Evolutionary conservation across 129 eudicot genomes (phyloP), one percentile per base, ranked within the genome.

Genomic region (Flaveria ramosissima): DNA sequence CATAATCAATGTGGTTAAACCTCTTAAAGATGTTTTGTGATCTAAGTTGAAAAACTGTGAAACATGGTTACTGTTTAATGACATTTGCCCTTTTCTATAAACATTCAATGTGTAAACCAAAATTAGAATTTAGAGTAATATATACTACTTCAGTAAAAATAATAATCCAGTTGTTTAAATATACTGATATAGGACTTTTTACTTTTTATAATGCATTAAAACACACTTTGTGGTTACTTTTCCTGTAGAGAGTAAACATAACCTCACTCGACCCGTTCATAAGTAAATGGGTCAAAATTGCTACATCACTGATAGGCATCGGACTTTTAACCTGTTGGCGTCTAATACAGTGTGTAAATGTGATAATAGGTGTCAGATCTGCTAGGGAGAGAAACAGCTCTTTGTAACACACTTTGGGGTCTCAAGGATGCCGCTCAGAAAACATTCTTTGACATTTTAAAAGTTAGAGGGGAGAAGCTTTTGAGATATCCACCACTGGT

Each of bases 361-460:
- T 72, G 36, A 16, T 80, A 91, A 12, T 80, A 93, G 98, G 89
- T 94, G 74, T 87, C 98, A 26, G 98, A 91, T 84, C 80, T 94
- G 73, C 81, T 94, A 14, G 98, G 98, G 72, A 86, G 90, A 79
- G 98, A 94, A 77, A 91, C 98, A 20, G 90, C 96, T 77, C 93
- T 94, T 39, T 85, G 93, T 72, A 83, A 89, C 53, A 94, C 98
- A 9, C 89, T 94, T 48, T 94, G 96, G 98, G 87, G 84, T 56
- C 89, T 91, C 41, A 94, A 86, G 84, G 98, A 94, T 68, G 97
- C 98, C 77, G 92, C 98, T 65, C 97, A 94, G 61, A 94, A 94
- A 76, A 94, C 97, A 27, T 89, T 91, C 26, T 94, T 94, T 74
- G 99, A 94, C 83, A 89, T 94, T 32, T 68, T 94, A 69, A 94